Percentiles rank a stretch among this genome's conserved stretches.
Conservation (phyloP, 73 alveolate genomes). For the Tetrahymena thermophila region DNA sequence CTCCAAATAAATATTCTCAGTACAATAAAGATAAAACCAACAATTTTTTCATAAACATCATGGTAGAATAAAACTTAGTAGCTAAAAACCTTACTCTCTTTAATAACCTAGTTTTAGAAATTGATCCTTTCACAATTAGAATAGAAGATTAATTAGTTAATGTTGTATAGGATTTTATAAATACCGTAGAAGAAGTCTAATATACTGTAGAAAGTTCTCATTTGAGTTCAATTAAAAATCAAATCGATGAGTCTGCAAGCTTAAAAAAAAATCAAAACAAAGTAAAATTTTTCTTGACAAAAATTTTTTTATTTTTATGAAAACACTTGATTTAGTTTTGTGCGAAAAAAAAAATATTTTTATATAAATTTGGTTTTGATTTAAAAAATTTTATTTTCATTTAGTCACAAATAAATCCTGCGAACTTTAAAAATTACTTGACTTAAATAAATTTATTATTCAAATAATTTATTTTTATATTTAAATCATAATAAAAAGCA, state of each 20-base stretch:
- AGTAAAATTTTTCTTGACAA: neutral
- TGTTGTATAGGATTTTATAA: neutral
- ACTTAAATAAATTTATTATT: too few relatives aligned
- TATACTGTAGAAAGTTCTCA: neutral
- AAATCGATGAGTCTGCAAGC: neutral
- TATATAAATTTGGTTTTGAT: too few relatives aligned
- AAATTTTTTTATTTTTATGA: too few relatives aligned
- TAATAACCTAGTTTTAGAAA: constrained; percentile 8
- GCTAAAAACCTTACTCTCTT: constrained; percentile 2
- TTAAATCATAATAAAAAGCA: too few relatives aligned
- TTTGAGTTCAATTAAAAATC: neutral
- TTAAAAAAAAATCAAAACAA: neutral
- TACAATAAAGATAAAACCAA: neutral
- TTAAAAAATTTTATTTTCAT: too few relatives aligned
- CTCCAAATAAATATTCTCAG: constrained; percentile 23
- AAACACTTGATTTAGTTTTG: too few relatives aligned
- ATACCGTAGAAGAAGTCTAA: neutral
- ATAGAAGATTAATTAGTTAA: constrained; percentile 11
- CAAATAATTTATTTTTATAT: too few relatives aligned
- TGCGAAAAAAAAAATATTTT: too few relatives aligned
- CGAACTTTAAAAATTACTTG: too few relatives aligned
- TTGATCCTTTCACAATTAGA: constrained; percentile 26
- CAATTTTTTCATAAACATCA: constrained; percentile 2
- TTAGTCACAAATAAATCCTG: too few relatives aligned
- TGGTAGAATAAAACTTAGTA: neutral